Evolutionary conservation across 2,329 filamentous ascomycete genomes (phyloP).

Genomic region (Fusarium albidum): DNA sequence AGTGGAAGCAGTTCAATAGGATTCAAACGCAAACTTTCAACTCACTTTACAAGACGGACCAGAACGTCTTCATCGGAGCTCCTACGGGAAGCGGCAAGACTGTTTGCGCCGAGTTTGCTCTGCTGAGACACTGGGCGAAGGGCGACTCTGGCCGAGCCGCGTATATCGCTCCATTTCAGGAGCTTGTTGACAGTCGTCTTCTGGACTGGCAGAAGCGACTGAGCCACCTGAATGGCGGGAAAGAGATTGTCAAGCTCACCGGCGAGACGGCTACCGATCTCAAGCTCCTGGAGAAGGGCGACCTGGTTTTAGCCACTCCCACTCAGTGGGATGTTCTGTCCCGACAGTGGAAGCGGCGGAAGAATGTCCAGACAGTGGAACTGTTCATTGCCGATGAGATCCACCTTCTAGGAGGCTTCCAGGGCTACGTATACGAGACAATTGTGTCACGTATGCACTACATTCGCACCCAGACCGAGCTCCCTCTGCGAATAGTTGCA

Average conservation of each 20-base stretch:
- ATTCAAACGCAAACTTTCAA: constrained; percentile 98
- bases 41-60: constrained; percentile 86
- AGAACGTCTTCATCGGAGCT: constrained; percentile 94
- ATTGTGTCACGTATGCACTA: constrained; percentile 98
- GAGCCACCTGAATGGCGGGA: constrained; percentile 76
- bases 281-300: constrained; percentile 84
- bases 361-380: constrained; percentile 90
- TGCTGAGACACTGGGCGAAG: constrained; percentile 83
- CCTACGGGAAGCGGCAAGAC: constrained; percentile 97
- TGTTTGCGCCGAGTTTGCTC: constrained; percentile 92
- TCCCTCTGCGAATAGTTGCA: constrained; percentile 85
- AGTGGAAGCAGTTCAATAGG: constrained; percentile 92
- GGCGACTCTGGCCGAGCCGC: constrained; percentile 74
- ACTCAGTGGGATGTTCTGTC: constrained; percentile 96
- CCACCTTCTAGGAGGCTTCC: constrained; percentile 87
- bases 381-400: constrained; percentile 96
- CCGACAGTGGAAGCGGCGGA: constrained; percentile 93
- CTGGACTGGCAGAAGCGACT: constrained; percentile 88
- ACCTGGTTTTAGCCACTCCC: constrained; percentile 91
- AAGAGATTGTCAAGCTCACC: constrained; percentile 90
- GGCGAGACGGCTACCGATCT: constrained; percentile 93
- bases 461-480: constrained; percentile 87
- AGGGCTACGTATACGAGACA: constrained; percentile 92
- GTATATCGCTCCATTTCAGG: constrained; percentile 94
- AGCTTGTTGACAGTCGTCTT: constrained; percentile 82